Base-by-base conservation (phyloP, 2,329 filamentous ascomycete species). In the Hortaea sp. region DNA sequence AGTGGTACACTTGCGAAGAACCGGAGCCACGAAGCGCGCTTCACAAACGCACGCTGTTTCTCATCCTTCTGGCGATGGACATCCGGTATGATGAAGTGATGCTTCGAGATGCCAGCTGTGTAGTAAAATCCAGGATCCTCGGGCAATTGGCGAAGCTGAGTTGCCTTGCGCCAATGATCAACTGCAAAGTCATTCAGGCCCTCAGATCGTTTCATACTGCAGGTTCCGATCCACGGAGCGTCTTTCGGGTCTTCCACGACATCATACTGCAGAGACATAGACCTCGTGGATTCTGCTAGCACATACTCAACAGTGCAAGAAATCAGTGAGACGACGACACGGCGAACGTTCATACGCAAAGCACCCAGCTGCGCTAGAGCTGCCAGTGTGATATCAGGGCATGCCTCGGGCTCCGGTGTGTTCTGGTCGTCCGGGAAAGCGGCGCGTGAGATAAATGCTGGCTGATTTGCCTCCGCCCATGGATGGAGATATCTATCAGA, bases 201-300 rank as follows among this genome's bases (percentile, higher is more conserved):
- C 13, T 39, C 37, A 7, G 37, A 10, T 7, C 37, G 37, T 7
- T 12, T 7, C 10, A 39, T n/a, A 13, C 37, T 39, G 13, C 10
- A 39, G 10, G 37, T 51, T 6, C 50, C 53, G 1, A 51, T 32
- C 50, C 51, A 51, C 11, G 45, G 12, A n/a, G 44, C 45, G 12
- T 28, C 11, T 20, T 39, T 39, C 13, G 37, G 37, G 20, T 39
- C 37, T 7, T 39, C 37, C 10, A 39, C 10, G 7, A 39, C 37
- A 48, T 45, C 63, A 2, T 60, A 55, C 20, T 64, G 62, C 5
- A 73, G 57, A 5, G 69, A 68, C 3, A 74, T 52, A 1, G 67
- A 70, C 40, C 65, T 66, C 1, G 74, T 76, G 6, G 70, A 69
- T 53, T 77, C 74, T 34, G 73, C 73, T 38, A 78, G 65, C 42